phyloP scores from a whole-genome alignment of 345 rosid genomes.

The Anastatica hierochuntica region DNA sequence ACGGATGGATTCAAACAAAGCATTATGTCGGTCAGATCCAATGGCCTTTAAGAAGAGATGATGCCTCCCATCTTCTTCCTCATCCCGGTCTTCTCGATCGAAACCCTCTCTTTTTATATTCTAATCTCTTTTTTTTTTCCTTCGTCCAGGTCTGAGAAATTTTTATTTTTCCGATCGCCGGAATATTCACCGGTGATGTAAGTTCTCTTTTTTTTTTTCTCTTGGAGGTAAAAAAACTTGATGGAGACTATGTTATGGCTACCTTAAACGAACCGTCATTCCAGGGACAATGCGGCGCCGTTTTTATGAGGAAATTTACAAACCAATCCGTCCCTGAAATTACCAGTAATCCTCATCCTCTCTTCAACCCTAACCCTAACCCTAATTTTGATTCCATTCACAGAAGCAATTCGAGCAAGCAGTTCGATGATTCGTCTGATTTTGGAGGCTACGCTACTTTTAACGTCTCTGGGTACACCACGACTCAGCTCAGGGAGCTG shows the following conservation, averaged over 20 bases:
- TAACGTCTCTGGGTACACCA: constrained; percentile 43
- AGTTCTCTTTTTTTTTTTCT: too few species aligned
- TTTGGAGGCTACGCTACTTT: constrained; percentile 43
- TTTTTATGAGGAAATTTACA: constrained; percentile 25
- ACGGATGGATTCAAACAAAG: background rate
- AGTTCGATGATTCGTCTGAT: constrained; percentile 29
- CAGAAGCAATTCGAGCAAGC: constrained; percentile 16
- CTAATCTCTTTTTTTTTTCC: background rate
- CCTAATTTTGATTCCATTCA: constrained; percentile 34
- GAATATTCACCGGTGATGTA: constrained; percentile 22
- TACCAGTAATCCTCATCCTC: constrained; percentile 11
- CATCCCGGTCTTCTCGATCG: too few species aligned
- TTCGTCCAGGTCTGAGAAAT: too few species aligned
- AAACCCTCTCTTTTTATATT: too few species aligned
- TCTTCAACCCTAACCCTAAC: constrained; percentile 46
- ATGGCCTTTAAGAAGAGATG: constrained; percentile 26
- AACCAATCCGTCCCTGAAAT: constrained; percentile 18
- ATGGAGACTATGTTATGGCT: constrained; percentile 13
- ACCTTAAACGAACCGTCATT: constrained; percentile 20
- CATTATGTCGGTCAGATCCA: constrained; percentile 1
- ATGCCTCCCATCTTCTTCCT: constrained; percentile 20
- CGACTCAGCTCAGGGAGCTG: constrained; percentile 45
- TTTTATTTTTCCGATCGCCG: constrained; percentile 21
- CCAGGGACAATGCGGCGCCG: constrained; percentile 21
- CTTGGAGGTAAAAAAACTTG: too few species aligned